Percentiles rank a stretch among this genome's conserved stretches.
Conservation (phyloP, 164 flowering plant species). For the Berberis thunbergii region DNA sequence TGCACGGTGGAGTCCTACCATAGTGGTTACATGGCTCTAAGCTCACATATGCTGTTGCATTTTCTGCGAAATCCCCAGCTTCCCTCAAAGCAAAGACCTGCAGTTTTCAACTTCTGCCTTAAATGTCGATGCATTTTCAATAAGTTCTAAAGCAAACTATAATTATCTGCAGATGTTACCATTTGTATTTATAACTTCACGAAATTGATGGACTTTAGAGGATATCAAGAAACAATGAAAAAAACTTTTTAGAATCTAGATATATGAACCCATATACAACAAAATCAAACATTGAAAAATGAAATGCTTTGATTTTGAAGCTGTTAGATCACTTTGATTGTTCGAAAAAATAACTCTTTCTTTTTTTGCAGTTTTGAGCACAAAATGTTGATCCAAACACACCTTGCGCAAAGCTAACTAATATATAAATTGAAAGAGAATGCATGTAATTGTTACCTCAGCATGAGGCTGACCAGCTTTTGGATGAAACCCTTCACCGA, state of each 20-base stretch:
- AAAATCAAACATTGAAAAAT: no score
- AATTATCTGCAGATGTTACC: no score
- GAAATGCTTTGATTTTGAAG: no score
- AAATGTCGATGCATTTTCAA: conserved; percentile 4
- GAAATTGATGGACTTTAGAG: no score
- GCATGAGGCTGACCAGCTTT: conserved; percentile 99
- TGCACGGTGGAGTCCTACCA: conserved; percentile 95
- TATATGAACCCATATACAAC: no score
- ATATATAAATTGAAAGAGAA: not conserved
- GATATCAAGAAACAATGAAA: no score
- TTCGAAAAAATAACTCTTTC: no score
- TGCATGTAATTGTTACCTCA: conserved; percentile 40
- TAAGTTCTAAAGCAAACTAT: not conserved
- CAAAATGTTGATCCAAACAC: not conserved
- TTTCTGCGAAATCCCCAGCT: conserved; percentile 78
- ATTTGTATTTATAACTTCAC: no score
- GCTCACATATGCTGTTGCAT: conserved; percentile 91
- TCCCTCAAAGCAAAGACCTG: conserved; percentile 90
- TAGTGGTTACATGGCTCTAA: conserved; percentile 93
- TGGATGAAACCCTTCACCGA: conserved; percentile 95
- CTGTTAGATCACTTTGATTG: no score
- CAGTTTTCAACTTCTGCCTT: conserved; percentile 12
- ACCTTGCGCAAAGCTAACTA: not conserved
- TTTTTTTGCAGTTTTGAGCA: not conserved
- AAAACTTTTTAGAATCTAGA: no score